Percentiles rank a stretch among this genome's conserved stretches.
phyloP scores from a whole-genome alignment of 148 eudicot genomes.

The Nyssa sinensis region DNA sequence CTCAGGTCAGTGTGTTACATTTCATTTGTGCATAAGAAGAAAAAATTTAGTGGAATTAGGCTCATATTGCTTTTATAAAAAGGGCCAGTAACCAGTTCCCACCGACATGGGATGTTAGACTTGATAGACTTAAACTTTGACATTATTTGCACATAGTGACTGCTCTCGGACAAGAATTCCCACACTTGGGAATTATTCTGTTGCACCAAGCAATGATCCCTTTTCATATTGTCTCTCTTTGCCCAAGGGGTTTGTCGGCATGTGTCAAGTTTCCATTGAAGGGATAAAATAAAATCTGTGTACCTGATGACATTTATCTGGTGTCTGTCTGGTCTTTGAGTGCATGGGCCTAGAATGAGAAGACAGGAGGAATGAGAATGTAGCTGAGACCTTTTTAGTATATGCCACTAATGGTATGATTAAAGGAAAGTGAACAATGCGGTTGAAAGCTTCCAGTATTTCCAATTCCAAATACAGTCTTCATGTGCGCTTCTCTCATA shows the following conservation, averaged over 20 bases:
- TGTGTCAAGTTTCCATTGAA: neutral
- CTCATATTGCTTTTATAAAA: neutral
- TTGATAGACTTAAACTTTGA: too few relatives aligned
- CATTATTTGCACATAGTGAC: too few relatives aligned
- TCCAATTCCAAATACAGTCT: neutral
- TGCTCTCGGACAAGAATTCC: too few relatives aligned
- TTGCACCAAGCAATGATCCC: too few relatives aligned
- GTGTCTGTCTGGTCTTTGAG: neutral
- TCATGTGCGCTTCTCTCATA: neutral
- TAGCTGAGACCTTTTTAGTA: neutral
- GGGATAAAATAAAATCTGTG: neutral
- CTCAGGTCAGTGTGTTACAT: slow-evolving; percentile 34
- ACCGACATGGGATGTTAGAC: too few relatives aligned
- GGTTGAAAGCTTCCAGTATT: neutral
- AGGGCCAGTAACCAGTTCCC: too few relatives aligned
- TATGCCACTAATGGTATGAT: neutral
- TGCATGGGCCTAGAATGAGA: neutral
- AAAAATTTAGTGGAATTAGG: neutral
- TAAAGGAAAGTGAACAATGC: neutral
- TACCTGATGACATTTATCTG: neutral
- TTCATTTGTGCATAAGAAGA: neutral
- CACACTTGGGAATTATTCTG: too few relatives aligned
- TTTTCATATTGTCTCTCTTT: neutral
- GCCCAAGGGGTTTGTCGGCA: neutral
- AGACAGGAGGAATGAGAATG: neutral